Evolutionary conservation across 352 stramenopile species (phyloP).

Genomic region (Phytopythium mirpurense): DNA sequence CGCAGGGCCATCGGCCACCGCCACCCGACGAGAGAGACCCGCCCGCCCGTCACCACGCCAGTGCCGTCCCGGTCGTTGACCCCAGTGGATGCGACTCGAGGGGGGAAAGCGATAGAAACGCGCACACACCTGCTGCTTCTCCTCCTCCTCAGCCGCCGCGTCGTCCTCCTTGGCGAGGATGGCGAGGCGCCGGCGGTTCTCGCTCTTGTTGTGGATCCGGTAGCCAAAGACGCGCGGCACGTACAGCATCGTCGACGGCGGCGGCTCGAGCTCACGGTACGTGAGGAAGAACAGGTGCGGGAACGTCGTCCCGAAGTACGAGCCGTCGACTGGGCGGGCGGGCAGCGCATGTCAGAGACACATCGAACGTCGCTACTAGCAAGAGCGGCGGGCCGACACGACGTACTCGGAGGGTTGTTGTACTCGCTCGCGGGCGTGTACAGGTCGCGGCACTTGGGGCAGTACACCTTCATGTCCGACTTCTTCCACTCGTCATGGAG

Average conservation of each 20-base stretch:
- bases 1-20: constrained; percentile 1
- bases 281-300: constrained; percentile 98
- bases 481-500: constrained; percentile 88
- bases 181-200: constrained; percentile 76
- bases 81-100: constrained; percentile 5
- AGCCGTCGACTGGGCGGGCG: constrained; percentile 83
- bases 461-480: constrained; percentile 90
- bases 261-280: constrained; percentile 90
- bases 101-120: constrained; percentile 20
- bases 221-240: constrained; percentile 91
- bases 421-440: constrained; percentile 85
- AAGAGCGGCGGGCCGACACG: too few species aligned
- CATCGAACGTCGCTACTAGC: too few species aligned
- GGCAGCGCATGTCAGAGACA: too few species aligned
- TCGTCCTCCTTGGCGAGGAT: constrained; percentile 73
- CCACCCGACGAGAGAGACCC: too few species aligned
- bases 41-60: constrained; percentile 10
- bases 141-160: constrained; percentile 44
- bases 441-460: constrained; percentile 84
- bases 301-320: constrained; percentile 99
- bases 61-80: constrained; percentile 10
- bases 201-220: constrained; percentile 88
- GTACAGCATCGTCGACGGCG: constrained; percentile 79
- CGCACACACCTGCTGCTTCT: constrained; percentile 37
- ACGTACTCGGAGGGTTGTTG: constrained; percentile 78